Conservation (phyloP, 2,329 filamentous ascomycete genomes). For the Trichoderma pleuroti region DNA sequence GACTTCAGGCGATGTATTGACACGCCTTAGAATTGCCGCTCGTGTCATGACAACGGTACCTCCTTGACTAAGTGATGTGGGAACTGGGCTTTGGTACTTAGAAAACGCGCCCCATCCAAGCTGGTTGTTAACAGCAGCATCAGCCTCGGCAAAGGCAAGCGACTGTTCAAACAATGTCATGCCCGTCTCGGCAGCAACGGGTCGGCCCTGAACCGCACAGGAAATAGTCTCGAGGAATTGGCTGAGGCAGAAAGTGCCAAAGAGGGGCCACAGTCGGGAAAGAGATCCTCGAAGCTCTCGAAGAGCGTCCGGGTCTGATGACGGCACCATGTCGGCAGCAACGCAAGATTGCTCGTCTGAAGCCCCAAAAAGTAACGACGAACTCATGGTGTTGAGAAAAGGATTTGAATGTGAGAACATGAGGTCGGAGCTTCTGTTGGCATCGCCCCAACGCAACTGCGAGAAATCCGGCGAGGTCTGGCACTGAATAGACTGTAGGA, state of each 20-base stretch:
- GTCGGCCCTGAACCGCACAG: slow-evolving; percentile 80
- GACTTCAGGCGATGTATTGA: slow-evolving; percentile 88
- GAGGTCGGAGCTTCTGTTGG: slow-evolving; percentile 60
- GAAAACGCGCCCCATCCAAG: slow-evolving; percentile 67
- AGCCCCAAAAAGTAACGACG: slow-evolving; percentile 67
- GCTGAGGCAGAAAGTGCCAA: slow-evolving; percentile 66
- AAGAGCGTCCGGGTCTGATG: slow-evolving; percentile 46
- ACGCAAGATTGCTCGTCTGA: slow-evolving; percentile 71
- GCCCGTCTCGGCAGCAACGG: slow-evolving; percentile 78
- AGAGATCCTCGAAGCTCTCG: slow-evolving; percentile 71
- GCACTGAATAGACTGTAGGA: slow-evolving; percentile 85
- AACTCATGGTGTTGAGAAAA: slow-evolving; percentile 69
- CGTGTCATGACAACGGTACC: slow-evolving; percentile 50
- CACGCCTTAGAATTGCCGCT: slow-evolving; percentile 68
- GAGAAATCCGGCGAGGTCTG: slow-evolving; percentile 77
- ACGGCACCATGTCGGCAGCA: slow-evolving; percentile 66
- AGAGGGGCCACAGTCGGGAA: slow-evolving; percentile 70
- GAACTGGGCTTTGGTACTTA: slow-evolving; percentile 40
- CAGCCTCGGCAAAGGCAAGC: slow-evolving; percentile 90
- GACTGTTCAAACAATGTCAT: slow-evolving; percentile 98
- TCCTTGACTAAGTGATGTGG: slow-evolving; percentile 24
- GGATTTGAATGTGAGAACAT: slow-evolving; percentile 68
- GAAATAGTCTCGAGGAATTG: slow-evolving; percentile 87
- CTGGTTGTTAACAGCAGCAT: slow-evolving; percentile 78
- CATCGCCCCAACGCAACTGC: slow-evolving; percentile 65